Evolutionary conservation across 2,329 filamentous ascomycete genomes (phyloP).

Genomic region (Cadophora gregata): DNA sequence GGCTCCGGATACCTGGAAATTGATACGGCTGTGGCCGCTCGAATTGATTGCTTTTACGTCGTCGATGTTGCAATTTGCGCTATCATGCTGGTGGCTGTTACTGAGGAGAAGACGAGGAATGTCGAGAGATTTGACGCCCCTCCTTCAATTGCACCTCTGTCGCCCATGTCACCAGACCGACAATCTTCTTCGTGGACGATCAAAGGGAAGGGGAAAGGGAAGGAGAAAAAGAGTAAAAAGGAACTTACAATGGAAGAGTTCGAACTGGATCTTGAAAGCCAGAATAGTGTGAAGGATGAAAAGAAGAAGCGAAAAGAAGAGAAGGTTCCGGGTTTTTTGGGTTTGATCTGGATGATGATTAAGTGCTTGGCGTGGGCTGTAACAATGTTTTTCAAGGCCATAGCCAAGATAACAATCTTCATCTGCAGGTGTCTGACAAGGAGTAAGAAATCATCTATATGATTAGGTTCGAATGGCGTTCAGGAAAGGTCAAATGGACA

Average conservation of each 20-base stretch:
- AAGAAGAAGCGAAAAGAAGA: constrained; percentile 54
- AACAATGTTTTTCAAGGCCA: constrained; percentile 60
- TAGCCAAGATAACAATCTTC: constrained; percentile 56
- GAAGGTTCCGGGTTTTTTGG: constrained; percentile 56
- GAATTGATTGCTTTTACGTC: constrained; percentile 66
- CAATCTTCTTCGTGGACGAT: constrained; percentile 23
- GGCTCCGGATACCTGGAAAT: constrained; percentile 66
- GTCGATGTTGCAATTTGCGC: constrained; percentile 67
- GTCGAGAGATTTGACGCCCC: constrained; percentile 65
- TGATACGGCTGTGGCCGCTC: constrained; percentile 62
- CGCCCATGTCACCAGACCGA: constrained; percentile 40
- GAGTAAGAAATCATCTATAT: constrained; percentile 47
- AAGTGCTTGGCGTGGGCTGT: constrained; percentile 65
- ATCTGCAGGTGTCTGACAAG: constrained; percentile 57
- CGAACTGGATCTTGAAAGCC: constrained; percentile 68
- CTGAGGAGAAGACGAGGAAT: constrained; percentile 58
- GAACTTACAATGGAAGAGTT: constrained; percentile 62
- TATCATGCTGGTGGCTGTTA: constrained; percentile 62
- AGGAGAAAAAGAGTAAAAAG: constrained; percentile 46
- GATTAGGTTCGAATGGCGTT: constrained; percentile 22
- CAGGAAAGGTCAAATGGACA: neutral
- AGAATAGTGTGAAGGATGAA: constrained; percentile 47
- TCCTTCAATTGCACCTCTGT: constrained; percentile 45
- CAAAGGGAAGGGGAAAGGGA: constrained; percentile 35
- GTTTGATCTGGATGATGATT: constrained; percentile 58